Conservation (phyloP, 2,329 filamentous ascomycete species). For the Daldinia sp. region DNA sequence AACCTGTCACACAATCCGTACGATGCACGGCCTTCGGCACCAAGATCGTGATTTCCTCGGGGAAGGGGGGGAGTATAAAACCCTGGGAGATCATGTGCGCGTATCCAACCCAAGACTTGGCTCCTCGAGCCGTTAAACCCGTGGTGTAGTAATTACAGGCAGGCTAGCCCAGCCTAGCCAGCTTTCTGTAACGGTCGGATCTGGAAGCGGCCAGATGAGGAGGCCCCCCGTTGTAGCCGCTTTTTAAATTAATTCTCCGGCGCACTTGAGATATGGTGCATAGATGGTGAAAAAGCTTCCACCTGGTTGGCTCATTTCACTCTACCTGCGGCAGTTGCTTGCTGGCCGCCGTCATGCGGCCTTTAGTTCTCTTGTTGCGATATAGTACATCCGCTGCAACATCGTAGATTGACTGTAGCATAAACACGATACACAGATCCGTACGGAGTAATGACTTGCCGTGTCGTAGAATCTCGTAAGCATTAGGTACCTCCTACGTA, state of each 20-base stretch:
- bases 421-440: slow-evolving; percentile 37
- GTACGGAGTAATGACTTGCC: slow-evolving; percentile 24
- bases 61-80: not conserved
- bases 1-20: slow-evolving; percentile 7
- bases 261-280: slow-evolving; percentile 39
- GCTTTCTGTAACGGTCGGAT: slow-evolving; percentile 36
- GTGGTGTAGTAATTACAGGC: slow-evolving; percentile 38
- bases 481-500: slow-evolving; percentile 3
- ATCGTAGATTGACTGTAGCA: slow-evolving; percentile 23
- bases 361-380: slow-evolving; percentile 18
- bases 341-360: slow-evolving; percentile 31
- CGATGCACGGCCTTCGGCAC: slow-evolving; percentile 24
- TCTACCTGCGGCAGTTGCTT: slow-evolving; percentile 38
- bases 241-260: slow-evolving; percentile 43
- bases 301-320: slow-evolving; percentile 38
- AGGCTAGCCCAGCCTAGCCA: slow-evolving; percentile 25
- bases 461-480: slow-evolving; percentile 16
- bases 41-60: slow-evolving; percentile 21
- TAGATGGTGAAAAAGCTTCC: slow-evolving; percentile 25
- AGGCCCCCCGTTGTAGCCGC: slow-evolving; percentile 40
- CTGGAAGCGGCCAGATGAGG: slow-evolving; percentile 34
- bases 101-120: slow-evolving; percentile 23
- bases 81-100: slow-evolving; percentile 1
- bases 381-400: slow-evolving; percentile 28
- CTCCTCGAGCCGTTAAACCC: slow-evolving; percentile 34